These are phyloP conservation scores for Solanum etuberosum DNA, from an alignment of 257 asterid species.

Conservation along the genomic window DNA sequence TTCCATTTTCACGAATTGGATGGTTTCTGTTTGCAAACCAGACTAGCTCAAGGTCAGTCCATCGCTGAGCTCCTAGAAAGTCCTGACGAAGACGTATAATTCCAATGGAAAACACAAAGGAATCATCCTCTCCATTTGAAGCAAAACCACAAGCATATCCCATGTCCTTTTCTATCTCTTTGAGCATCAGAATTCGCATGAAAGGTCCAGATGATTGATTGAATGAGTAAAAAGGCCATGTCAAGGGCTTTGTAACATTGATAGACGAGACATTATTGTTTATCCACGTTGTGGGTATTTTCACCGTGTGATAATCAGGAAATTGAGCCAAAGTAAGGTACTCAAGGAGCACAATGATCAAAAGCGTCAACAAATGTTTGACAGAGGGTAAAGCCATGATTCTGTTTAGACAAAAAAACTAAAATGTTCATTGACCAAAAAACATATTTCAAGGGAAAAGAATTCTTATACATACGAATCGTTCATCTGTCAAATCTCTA, in stretches of 20 bases:
- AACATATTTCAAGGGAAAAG: not conserved
- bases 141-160: constrained; percentile 35
- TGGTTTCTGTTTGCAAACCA: constrained; percentile 44
- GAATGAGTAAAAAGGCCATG: not conserved
- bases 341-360: not conserved
- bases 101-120: constrained; percentile 28
- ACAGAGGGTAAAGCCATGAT: not conserved
- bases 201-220: not conserved
- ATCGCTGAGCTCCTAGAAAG: not conserved
- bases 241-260: not conserved
- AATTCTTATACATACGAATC: not conserved
- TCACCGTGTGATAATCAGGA: not conserved
- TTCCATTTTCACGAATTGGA: constrained; percentile 23
- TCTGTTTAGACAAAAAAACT: not conserved
- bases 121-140: constrained; percentile 23
- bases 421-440: not conserved
- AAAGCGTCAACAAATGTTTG: not conserved
- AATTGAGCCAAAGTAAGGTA: not conserved
- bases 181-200: not conserved
- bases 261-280: not conserved
- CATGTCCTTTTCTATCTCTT: not conserved
- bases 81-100: constrained; percentile 23
- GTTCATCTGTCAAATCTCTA: not conserved
- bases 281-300: not conserved
- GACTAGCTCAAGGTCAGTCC: constrained; percentile 27